Base-by-base conservation (phyloP, 495 filamentous ascomycete genomes). In the Neurospora sp. region DNA sequence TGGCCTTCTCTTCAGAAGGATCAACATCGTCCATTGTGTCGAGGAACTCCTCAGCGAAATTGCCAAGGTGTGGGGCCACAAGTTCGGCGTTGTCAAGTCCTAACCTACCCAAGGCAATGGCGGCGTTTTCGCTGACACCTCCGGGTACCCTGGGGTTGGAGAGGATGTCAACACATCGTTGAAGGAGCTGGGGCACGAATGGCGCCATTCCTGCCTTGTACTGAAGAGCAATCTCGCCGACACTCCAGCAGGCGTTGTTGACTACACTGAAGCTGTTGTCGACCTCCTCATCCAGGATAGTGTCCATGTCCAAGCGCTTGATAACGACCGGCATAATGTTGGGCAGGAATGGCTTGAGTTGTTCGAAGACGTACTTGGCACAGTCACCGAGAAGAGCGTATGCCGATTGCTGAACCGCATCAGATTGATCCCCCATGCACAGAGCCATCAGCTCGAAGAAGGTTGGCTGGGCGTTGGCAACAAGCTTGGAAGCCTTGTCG, bases 161-260 rank as follows among this genome's bases (percentile, higher is more conserved):
- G 69, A 98, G 88, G 76, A 99, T 97, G 40, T 87, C 84, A 54
- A 91, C 84, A 27, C 94, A 88, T 20, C 91, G 90, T 39, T 89
- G 86, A 70, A 97, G 92, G 14, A 98, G 82, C 73, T 92, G 85
- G 12, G 93, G 90, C 27, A 92, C 88, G 76, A 91, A 97, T 0
- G 94, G 92, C 1, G 84, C 86, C 88, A 98, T 91, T 27, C 83
- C 86, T 54, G 85, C 84, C 73, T 89, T 87, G 76, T 93, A 89
- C 77, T 93, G 89, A 81, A 98, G 90, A 10, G 94, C 90, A 73
- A 99, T 96, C 83, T 99, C 96, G 20, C 96, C 96, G 31, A 90
- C 92, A 39, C 94, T 96, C 96, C 96, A 99, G 84, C 96, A 98
- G 39, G 96, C 94, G 79, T 99, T 99, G 86, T 98, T 99, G 73